Base-by-base conservation (phyloP, 441 rosid species). In the Corymbia citriodora region DNA sequence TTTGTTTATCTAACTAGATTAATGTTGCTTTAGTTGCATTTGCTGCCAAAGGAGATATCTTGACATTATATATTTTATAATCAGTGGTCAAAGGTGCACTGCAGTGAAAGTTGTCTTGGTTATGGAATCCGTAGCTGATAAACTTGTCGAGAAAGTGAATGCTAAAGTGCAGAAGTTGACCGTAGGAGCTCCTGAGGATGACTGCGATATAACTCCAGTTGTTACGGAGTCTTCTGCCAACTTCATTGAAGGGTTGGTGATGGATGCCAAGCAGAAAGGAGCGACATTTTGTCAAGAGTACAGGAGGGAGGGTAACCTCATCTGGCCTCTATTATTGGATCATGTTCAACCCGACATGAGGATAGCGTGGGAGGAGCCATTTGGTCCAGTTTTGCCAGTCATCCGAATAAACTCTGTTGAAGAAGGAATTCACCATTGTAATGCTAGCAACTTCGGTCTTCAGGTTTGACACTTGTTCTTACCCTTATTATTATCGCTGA, bases 301-400 rank as follows among this genome's bases (percentile, higher is more conserved):
- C 92, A 95, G 91, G 92, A 94, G 99, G 92, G 98, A 96, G 9
- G 99, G 99, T 33, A 97, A 98, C 95, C 98, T 98, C 25, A 97
- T 98, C 54, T 97, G 99, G 99, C 99, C 99, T 9, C 93, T 98
- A 94, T 92, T 98, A 94, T 90, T 97, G 61, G 99, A 98, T 93
- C 94, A 98, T 81, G 98, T 98, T 68, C 94, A 95, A 90, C 98
- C 99, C 1, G 98, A 97, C 89, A 98, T 98, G 99, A 95, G 99
- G 93, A 97, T 98, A 2, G 99, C 99, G 0, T 98, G 99, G 99
- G 99, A 98, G 92, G 99, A 98, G 90, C 99, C 99, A 0, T 98
- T 98, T 2, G 99, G 99, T 53, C 99, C 99, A 1, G 96, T 98
- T 90, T 83, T 98, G 55, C 99, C 99, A 0, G 98, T 98, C 52